Conservation (phyloP, 2,329 filamentous ascomycete species). For the Colletotrichum cereale region DNA sequence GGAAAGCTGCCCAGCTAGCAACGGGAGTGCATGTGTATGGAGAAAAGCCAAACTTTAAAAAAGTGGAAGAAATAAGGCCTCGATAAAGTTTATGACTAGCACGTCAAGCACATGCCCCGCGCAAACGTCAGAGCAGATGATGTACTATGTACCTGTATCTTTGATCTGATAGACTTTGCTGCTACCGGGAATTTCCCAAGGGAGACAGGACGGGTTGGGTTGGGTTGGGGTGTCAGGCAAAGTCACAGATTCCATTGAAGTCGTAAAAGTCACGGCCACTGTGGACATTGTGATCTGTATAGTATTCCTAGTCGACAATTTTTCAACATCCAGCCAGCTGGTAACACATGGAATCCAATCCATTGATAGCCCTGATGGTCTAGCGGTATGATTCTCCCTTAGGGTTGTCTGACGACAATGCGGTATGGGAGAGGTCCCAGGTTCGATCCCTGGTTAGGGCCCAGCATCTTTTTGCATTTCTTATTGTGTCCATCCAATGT, state of each 20-base stretch:
- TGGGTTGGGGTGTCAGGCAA: not conserved
- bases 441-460: constrained; percentile 41
- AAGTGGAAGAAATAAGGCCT: constrained; percentile 3
- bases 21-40: not conserved
- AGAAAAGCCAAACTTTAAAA: not conserved
- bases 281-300: too few species aligned
- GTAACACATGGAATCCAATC: not conserved
- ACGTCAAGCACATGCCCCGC: not conserved
- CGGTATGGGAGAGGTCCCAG: constrained; percentile 35
- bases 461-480: not conserved
- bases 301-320: too few species aligned
- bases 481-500: not conserved
- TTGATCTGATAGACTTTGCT: too few species aligned
- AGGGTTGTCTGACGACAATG: constrained; percentile 6
- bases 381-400: constrained; percentile 42
- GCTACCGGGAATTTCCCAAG: not conserved
- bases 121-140: too few species aligned
- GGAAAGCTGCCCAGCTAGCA: not conserved
- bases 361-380: constrained; percentile 35
- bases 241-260: too few species aligned
- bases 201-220: not conserved
- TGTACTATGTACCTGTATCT: too few species aligned
- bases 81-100: not conserved
- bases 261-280: too few species aligned
- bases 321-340: not conserved